phyloP scores from a whole-genome alignment of 345 rosid species.

The Geranium rotundifolium region DNA sequence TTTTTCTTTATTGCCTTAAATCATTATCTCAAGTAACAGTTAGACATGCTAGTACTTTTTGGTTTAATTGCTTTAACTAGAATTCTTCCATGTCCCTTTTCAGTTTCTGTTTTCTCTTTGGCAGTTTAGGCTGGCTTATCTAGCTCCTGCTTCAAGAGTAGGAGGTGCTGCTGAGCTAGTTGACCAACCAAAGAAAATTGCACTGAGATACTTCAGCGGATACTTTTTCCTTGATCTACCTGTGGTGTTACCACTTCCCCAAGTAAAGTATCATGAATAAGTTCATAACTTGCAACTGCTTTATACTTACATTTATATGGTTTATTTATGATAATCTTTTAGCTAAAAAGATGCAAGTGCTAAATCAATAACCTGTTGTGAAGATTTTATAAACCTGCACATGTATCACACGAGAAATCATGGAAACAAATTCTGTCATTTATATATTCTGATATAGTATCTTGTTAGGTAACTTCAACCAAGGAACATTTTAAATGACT shows the following conservation, averaged over 20 bases:
- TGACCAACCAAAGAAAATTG: constrained; percentile 69
- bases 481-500: no score
- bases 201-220: constrained; percentile 42
- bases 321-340: no score
- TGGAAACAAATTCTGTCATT: no score
- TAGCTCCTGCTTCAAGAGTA: constrained; percentile 73
- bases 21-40: no score
- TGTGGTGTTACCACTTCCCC: constrained; percentile 67
- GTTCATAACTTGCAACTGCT: background rate
- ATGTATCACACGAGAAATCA: no score
- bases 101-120: constrained; percentile 8
- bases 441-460: no score
- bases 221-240: constrained; percentile 48
- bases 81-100: background rate
- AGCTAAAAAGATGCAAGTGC: no score
- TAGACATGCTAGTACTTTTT: no score
- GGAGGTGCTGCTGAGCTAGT: constrained; percentile 85
- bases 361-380: background rate
- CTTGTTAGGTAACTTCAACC: no score
- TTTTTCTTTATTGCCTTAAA: no score
- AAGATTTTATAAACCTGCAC: no score
- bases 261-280: constrained; percentile 31
- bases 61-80: background rate
- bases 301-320: background rate
- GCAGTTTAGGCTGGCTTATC: constrained; percentile 82